Evolutionary conservation across 805 yeast species (phyloP).

Genomic region (Pichia scutulata): DNA sequence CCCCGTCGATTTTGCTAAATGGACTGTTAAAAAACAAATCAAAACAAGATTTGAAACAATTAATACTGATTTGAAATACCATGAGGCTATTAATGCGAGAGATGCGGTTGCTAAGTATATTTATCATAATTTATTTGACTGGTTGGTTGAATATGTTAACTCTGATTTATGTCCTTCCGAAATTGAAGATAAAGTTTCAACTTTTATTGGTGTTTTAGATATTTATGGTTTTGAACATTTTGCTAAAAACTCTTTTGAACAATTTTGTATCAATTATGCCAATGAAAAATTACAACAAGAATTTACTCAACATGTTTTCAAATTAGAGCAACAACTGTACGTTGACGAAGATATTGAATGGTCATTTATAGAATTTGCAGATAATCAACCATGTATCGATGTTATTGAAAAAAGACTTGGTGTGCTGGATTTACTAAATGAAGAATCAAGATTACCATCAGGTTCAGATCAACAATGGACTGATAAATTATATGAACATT

Average conservation of each 20-base stretch:
- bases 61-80: conserved; percentile 68
- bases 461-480: conserved; percentile 92
- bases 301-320: conserved; percentile 94
- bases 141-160: conserved; percentile 86
- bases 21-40: conserved; percentile 91
- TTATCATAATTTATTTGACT: conserved; percentile 86
- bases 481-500: conserved; percentile 78
- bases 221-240: conserved; percentile 97
- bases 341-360: conserved; percentile 88
- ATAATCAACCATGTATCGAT: conserved; percentile 93
- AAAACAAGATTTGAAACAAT: conserved; percentile 89
- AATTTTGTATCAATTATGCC: conserved; percentile 94
- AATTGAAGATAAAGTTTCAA: conserved; percentile 41
- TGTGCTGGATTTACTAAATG: conserved; percentile 80
- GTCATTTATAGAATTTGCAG: conserved; percentile 93
- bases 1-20: conserved; percentile 65
- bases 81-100: conserved; percentile 83
- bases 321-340: conserved; percentile 93
- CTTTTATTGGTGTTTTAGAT: conserved; percentile 91
- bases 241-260: conserved; percentile 90
- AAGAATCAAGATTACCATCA: conserved; percentile 89
- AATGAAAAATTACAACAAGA: conserved; percentile 96
- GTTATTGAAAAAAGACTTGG: conserved; percentile 87
- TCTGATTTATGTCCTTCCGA: conserved; percentile 72
- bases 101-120: conserved; percentile 96